Conservation (phyloP, 331 rosid genomes). For the Acacia pycnantha region DNA sequence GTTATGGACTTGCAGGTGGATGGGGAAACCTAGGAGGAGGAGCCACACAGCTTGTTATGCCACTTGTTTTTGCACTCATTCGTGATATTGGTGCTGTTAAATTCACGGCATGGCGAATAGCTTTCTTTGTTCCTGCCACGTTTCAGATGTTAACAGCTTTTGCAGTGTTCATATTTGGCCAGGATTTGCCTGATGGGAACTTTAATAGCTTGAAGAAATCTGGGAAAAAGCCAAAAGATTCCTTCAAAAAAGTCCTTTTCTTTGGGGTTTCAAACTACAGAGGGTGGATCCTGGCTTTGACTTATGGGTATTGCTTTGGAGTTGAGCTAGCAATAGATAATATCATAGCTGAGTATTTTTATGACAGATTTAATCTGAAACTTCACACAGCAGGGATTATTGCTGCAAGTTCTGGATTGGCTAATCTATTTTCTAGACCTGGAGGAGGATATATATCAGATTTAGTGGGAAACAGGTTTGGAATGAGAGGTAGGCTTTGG, state of each 20-base stretch:
- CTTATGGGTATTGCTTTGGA: conserved; percentile 94
- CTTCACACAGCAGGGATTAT: conserved; percentile 80
- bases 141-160: conserved; percentile 75
- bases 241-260: conserved; percentile 48
- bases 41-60: conserved; percentile 88
- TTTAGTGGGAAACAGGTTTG: conserved; percentile 56
- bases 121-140: conserved; percentile 76
- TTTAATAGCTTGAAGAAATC: conserved; percentile 49
- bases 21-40: conserved; percentile 99
- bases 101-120: conserved; percentile 92
- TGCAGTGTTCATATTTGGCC: conserved; percentile 54
- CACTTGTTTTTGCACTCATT: conserved; percentile 62
- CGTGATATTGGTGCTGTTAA: conserved; percentile 53
- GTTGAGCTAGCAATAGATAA: conserved; percentile 84
- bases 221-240: conserved; percentile 69
- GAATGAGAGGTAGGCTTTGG: conserved; percentile 96
- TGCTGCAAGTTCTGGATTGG: conserved; percentile 89
- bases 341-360: conserved; percentile 83
- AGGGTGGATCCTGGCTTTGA: conserved; percentile 85
- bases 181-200: conserved; percentile 89
- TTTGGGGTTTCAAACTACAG: conserved; percentile 70
- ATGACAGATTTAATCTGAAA: conserved; percentile 69
- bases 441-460: conserved; percentile 81
- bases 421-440: conserved; percentile 75
- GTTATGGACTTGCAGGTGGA: conserved; percentile 66